A percentile compares a stretch with the other conserved stretches of the same genome.
Conservation (phyloP, 164 flowering plant genomes). For the Magnolia kwangsiensis region DNA sequence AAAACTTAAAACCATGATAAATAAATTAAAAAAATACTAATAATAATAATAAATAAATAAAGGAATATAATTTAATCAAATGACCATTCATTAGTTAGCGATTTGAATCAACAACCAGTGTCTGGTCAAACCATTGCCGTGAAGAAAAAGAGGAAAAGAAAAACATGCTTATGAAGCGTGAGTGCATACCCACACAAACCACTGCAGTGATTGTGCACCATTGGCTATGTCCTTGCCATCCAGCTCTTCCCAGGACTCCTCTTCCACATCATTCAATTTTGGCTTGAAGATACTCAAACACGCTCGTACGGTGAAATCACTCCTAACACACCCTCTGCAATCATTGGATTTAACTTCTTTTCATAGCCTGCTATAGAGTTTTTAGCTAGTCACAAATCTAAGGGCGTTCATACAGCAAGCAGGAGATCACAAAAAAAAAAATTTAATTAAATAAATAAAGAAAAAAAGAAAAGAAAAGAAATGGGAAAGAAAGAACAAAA, state of each 20-base stretch:
- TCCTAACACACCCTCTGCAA: constrained; percentile 89
- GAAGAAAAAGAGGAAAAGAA: neutral
- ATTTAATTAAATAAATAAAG: too few relatives aligned
- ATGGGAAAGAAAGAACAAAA: too few relatives aligned
- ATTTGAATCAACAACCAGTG: too few relatives aligned
- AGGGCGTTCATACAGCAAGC: neutral
- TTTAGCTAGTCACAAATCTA: neutral
- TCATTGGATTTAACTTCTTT: constrained; percentile 36
- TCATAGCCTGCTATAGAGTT: constrained; percentile 46
- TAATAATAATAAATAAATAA: too few relatives aligned
- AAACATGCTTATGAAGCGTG: neutral
- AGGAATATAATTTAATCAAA: too few relatives aligned
- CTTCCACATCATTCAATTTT: constrained; percentile 51
- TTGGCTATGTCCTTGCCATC: constrained; percentile 47
- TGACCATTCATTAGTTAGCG: too few relatives aligned
- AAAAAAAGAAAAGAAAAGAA: too few relatives aligned
- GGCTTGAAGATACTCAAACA: constrained; percentile 69
- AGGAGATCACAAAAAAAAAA: too few relatives aligned
- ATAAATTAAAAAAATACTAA: too few relatives aligned
- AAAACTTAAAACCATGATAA: too few relatives aligned
- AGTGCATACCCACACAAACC: constrained; percentile 90
- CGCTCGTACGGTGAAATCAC: constrained; percentile 61
- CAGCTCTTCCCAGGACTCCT: constrained; percentile 92
- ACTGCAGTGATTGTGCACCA: constrained; percentile 70
- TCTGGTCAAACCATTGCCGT: too few relatives aligned